Percentiles rank a stretch among this genome's conserved stretches.
phyloP scores from a whole-genome alignment of 169 alveolate genomes.

The Plasmodium vivax region DNA sequence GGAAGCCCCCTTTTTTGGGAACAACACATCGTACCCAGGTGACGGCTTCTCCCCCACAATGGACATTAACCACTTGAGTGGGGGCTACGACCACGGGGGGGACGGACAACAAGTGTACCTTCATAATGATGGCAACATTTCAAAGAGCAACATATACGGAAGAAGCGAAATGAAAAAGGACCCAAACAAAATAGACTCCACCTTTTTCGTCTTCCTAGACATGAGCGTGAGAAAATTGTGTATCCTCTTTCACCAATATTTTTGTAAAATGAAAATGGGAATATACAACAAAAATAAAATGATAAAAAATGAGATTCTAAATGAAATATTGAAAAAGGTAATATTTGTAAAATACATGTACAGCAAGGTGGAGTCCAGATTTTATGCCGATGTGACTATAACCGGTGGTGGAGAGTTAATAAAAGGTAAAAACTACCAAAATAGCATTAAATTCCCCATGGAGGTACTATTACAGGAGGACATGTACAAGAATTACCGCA shows the following conservation, averaged over 20 bases:
- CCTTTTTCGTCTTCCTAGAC: constrained; percentile 58
- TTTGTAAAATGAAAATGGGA: constrained; percentile 60
- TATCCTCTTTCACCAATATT: constrained; percentile 47
- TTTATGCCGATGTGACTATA: constrained; percentile 21
- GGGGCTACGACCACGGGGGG: background rate
- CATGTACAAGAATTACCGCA: constrained; percentile 29
- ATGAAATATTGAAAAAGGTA: constrained; percentile 56
- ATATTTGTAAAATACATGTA: constrained; percentile 53
- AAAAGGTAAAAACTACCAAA: constrained; percentile 15
- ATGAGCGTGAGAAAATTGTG: constrained; percentile 72
- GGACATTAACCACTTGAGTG: background rate
- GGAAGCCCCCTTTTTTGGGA: background rate
- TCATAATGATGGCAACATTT: background rate
- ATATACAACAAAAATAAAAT: constrained; percentile 42
- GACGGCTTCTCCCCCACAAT: background rate
- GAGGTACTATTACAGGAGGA: constrained; percentile 44
- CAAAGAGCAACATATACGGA: background rate
- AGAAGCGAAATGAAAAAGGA: background rate
- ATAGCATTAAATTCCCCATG: constrained; percentile 61
- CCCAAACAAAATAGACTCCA: constrained; percentile 13
- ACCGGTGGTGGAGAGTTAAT: constrained; percentile 16
- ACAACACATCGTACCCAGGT: background rate
- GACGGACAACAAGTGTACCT: background rate
- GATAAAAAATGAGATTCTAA: constrained; percentile 33
- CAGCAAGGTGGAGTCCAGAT: constrained; percentile 40